phyloP scores from a whole-genome alignment of 129 eudicot genomes.

The Flaveria bidentis region DNA sequence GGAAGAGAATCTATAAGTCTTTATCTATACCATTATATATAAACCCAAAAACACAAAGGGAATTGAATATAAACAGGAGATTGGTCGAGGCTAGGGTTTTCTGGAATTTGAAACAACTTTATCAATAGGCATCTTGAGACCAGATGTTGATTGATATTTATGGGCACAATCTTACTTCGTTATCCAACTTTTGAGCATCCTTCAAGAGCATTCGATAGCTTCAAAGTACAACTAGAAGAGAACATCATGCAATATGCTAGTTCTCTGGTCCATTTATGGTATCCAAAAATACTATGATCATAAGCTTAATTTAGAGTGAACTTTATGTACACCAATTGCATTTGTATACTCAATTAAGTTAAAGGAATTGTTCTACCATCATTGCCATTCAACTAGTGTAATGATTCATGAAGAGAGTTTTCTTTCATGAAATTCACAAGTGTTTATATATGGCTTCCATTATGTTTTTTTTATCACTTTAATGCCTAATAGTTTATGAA shows the following conservation, averaged over 20 bases:
- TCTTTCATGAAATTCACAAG: no score
- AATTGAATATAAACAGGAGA: conserved; percentile 8
- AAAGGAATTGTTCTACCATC: no score
- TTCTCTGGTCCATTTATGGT: background rate
- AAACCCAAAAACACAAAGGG: conserved; percentile 28
- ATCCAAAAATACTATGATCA: no score
- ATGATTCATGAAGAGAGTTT: no score
- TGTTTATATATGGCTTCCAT: no score
- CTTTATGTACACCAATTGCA: no score
- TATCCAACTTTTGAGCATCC: background rate
- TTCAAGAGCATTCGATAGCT: no score
- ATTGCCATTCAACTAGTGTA: no score
- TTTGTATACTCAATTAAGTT: no score
- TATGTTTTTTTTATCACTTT: no score
- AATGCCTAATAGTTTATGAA: no score
- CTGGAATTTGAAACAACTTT: background rate
- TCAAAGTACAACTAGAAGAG: background rate
- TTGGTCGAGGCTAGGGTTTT: conserved; percentile 30
- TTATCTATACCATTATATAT: conserved; percentile 1
- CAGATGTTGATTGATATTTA: conserved; percentile 22
- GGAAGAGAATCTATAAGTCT: conserved; percentile 30
- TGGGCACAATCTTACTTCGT: background rate
- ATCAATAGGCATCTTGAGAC: conserved; percentile 20
- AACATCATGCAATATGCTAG: background rate
- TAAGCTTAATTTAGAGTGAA: no score